Conservation (phyloP, 2,329 filamentous ascomycete genomes). For the Hymenoscyphus occultus region DNA sequence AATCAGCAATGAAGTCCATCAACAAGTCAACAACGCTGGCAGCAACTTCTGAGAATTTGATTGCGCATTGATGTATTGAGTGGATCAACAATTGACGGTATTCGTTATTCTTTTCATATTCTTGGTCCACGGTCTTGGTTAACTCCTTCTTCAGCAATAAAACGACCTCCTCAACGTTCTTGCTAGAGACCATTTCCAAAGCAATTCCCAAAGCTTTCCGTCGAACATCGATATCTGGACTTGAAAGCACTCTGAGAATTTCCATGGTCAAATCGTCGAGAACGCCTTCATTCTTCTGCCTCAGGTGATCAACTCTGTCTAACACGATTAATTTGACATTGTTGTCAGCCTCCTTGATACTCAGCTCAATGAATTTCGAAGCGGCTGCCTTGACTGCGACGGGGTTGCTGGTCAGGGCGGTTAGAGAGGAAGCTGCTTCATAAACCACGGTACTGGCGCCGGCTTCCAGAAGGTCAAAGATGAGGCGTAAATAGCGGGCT, state of each 20-base stretch:
- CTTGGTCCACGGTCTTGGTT: slow-evolving; percentile 94
- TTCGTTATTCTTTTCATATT: slow-evolving; percentile 97
- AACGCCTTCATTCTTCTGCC: slow-evolving; percentile 84
- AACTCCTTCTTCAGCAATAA: slow-evolving; percentile 96
- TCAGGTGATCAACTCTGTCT: slow-evolving; percentile 84
- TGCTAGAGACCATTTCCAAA: slow-evolving; percentile 96
- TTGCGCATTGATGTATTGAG: slow-evolving; percentile 96
- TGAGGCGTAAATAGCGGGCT: slow-evolving; percentile 87
- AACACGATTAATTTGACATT: slow-evolving; percentile 99
- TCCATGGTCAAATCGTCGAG: slow-evolving; percentile 96
- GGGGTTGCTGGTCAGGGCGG: slow-evolving; percentile 89
- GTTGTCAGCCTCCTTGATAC: slow-evolving; percentile 97
- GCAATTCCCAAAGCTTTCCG: slow-evolving; percentile 87
- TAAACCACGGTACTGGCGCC: slow-evolving; percentile 93
- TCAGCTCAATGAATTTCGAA: slow-evolving; percentile 92
- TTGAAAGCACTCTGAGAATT: slow-evolving; percentile 89
- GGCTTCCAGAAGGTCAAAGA: slow-evolving; percentile 94
- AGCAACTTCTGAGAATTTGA: slow-evolving; percentile 98
- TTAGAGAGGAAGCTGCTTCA: slow-evolving; percentile 93
- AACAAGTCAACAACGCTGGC: slow-evolving; percentile 93
- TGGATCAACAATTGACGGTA: slow-evolving; percentile 95
- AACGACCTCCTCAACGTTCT: slow-evolving; percentile 97
- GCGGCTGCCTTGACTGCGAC: slow-evolving; percentile 97
- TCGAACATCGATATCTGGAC: slow-evolving; percentile 92
- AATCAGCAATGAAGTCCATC: slow-evolving; percentile 99